Evolutionary conservation across 2,329 filamentous ascomycete genomes (phyloP), one percentile per base, ranked within the genome.

Genomic region (Neoscytalidium dimidiatum): DNA sequence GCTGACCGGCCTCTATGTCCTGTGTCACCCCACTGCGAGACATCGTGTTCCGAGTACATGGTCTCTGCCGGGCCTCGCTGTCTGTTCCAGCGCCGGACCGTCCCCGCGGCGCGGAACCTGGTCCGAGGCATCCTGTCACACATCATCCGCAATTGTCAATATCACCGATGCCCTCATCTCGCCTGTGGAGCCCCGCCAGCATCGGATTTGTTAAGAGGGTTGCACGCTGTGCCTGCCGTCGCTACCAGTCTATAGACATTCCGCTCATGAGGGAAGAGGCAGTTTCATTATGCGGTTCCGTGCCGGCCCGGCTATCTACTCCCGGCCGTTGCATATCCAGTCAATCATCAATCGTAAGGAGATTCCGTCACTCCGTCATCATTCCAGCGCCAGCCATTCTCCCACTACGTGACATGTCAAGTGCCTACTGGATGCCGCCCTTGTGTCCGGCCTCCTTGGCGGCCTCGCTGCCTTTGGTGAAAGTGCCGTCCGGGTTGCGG

Each of bases 401-500:
- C n/a, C 14, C 49, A 33, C 8, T 8, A 3, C 26, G 14, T 28
- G 17, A n/a, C 4, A 8, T 46, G 13, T 26, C 41, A 26, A n/a
- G 3, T 8, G 23, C 31, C 19, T 44, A 65, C 17, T 65, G 52
- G 44, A 46, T 41, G 5, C 77, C 76, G 26, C 76, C 77, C 64
- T 73, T 72, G 21, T 71, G 67, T 11, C 77, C 77, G 7, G 77
- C 72, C 67, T 78, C 76, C 60, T 73, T 75, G 44, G 77, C 77
- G 13, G 75, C 69, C 48, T 77, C 72, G 5, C 72, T 74, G 62
- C 77, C 77, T 66, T 74, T 72, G 66, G 71, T 71, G 71, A 79
- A 79, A 49, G 76, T 78, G 52, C 77, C 76, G 52, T 78, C 75
- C 14, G 75, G 72, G 67, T 76, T 77, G 58, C 75, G 76, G 35